Evolutionary conservation across 2,329 filamentous ascomycete species (phyloP), one percentile per base, ranked within the genome.

Genomic region (Colletotrichum agaves): DNA sequence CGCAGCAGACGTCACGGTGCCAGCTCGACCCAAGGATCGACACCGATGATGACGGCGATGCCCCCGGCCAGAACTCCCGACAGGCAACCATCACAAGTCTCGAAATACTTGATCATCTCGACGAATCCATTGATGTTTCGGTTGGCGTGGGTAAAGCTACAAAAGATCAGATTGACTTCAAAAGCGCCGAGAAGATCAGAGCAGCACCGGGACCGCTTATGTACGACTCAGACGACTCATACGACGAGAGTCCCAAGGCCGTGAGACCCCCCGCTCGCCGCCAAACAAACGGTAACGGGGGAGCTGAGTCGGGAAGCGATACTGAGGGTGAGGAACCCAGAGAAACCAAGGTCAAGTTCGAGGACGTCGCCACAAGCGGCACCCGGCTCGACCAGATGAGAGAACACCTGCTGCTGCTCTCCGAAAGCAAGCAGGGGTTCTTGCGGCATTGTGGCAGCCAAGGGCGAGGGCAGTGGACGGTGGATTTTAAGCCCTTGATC

Each of bases 401-500:
- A 61, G 88, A 90, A 68, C 93, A 96, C 76, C 85, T 95, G n/a
- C 80, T 90, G 3, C 79, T 94, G 1, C 84, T 97, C 7, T 84
- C 89, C 13, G 89, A 93, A 73, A 90, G 92, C 79, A 85, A 87
- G 69, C 83, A 88, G 78, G 81, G 84, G 1, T 94, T 96, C 72
- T 82, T 93, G 58, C 87, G 87, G 19, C 90, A 91, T 75, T 88
- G 88, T 71, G 89, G 91, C 23, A 83, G 80, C 46, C 80, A 83
- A 39, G 88, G 88, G 35, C 85, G 87, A 23, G 90, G 91, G 35
- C 89, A 92, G 74, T 99, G 94, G 93, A 91, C 89, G 0, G 88
- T 98, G 5, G 90, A 97, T 74, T 97, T 96, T 75, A 84, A 87
- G n/a, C 84, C 87, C 8, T 83, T 98, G 4, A 85, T 93, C 58